Percentiles rank a stretch among this genome's conserved stretches.
phyloP scores from a whole-genome alignment of 306 rosid genomes.

The Casuarina cunninghamiana region DNA sequence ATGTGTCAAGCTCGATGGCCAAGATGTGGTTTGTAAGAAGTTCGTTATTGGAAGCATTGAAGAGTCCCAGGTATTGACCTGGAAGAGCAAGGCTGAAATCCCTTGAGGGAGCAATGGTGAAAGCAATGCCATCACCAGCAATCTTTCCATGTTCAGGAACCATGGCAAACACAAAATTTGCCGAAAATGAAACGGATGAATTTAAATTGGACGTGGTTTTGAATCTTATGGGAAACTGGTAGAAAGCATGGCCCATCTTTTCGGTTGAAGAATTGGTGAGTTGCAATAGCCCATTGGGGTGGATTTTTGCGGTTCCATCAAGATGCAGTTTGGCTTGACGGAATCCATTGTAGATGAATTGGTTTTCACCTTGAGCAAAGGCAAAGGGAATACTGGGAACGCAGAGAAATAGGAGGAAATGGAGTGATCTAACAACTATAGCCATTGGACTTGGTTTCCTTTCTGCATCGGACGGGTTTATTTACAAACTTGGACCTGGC shows the following conservation, averaged over 20 bases:
- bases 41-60: too few relatives aligned
- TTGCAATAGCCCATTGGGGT: not conserved
- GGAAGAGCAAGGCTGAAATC: not conserved
- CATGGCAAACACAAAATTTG: not conserved
- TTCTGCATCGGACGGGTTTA: too few relatives aligned
- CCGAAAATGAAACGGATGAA: slow-evolving; percentile 2
- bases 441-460: not conserved
- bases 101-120: slow-evolving; percentile 29
- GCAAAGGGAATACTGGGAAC: not conserved
- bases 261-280: not conserved
- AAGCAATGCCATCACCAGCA: slow-evolving; percentile 36
- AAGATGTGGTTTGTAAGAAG: too few relatives aligned
- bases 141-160: not conserved
- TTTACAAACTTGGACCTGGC: too few relatives aligned
- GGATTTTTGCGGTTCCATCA: not conserved
- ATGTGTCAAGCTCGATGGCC: too few relatives aligned
- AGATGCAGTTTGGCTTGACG: not conserved
- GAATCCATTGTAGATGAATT: slow-evolving; percentile 6
- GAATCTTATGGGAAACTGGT: not conserved
- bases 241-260: not conserved
- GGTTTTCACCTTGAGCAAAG: not conserved
- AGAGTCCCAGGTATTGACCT: too few relatives aligned
- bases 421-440: not conserved
- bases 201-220: not conserved
- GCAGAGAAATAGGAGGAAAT: not conserved